Evolutionary conservation across 73 alveolate species (phyloP).

Genomic region (Symbiodinium pilosum): DNA sequence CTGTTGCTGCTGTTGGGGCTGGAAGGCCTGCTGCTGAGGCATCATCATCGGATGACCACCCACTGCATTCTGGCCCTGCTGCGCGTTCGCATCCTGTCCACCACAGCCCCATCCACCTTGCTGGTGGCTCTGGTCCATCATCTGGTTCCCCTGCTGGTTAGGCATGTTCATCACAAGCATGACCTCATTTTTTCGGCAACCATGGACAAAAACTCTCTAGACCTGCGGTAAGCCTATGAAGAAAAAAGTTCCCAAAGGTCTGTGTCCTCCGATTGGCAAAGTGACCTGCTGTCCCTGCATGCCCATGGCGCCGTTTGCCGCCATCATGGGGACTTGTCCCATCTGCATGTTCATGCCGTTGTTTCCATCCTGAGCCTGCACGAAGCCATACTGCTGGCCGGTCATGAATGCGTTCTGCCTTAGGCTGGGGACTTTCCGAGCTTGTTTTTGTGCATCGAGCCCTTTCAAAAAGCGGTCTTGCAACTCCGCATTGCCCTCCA

Average conservation of each 20-base stretch:
- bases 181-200: too few relatives aligned
- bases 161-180: constrained; percentile 71
- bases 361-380: constrained; percentile 62
- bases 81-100: constrained; percentile 16
- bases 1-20: constrained; percentile 14
- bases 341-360: constrained; percentile 43
- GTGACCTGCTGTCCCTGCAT: constrained; percentile 79
- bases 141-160: constrained; percentile 16
- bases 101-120: constrained; percentile 47
- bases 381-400: constrained; percentile 91
- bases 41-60: constrained; percentile 43
- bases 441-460: too few relatives aligned
- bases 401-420: constrained; percentile 50
- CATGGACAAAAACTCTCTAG: too few relatives aligned
- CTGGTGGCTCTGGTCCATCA: constrained; percentile 43
- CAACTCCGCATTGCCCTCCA: too few relatives aligned
- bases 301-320: constrained; percentile 42
- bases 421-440: too few relatives aligned
- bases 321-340: constrained; percentile 73
- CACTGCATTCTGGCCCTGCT: constrained; percentile 42
- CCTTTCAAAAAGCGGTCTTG: too few relatives aligned
- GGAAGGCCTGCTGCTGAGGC: constrained; percentile 39
- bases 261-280: too few relatives aligned
- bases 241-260: too few relatives aligned
- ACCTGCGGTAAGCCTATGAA: too few relatives aligned